Evolutionary conservation across 2,329 filamentous ascomycete species (phyloP).

Genomic region (Madurella fahalii): DNA sequence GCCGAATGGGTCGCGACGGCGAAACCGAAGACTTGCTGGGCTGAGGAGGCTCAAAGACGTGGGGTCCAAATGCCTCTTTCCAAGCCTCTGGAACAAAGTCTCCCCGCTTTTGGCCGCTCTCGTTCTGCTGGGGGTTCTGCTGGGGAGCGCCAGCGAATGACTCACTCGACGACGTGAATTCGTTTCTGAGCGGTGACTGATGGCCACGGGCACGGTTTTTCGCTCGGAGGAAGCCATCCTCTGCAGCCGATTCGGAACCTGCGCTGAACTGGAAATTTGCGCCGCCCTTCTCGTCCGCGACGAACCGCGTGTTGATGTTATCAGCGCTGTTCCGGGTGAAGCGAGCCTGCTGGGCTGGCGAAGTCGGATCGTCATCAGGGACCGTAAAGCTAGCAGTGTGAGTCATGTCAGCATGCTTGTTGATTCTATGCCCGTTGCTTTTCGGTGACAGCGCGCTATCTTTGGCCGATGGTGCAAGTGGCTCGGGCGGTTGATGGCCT

Average conservation of each 20-base stretch:
- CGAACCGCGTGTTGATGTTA: constrained; percentile 60
- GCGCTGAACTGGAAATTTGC: constrained; percentile 46
- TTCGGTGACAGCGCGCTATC: constrained; percentile 4
- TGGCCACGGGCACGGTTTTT: constrained; percentile 39
- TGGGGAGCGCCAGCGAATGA: constrained; percentile 19
- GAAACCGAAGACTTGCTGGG: constrained; percentile 37
- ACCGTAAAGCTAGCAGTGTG: constrained; percentile 48
- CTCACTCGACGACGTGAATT: constrained; percentile 17
- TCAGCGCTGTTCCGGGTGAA: constrained; percentile 53
- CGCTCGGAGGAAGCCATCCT: constrained; percentile 25
- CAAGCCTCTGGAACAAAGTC: constrained; percentile 52
- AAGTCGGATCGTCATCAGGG: constrained; percentile 36
- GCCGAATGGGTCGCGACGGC: constrained; percentile 43
- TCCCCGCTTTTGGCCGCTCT: constrained; percentile 22
- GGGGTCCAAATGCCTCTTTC: constrained; percentile 50
- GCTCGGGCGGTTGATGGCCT: neutral
- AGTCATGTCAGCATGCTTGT: constrained; percentile 24
- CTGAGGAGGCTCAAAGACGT: constrained; percentile 50
- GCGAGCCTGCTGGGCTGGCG: constrained; percentile 34
- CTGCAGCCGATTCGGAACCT: constrained; percentile 35
- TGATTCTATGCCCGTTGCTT: constrained; percentile 1
- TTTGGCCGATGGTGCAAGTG: neutral
- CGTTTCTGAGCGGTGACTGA: constrained; percentile 36
- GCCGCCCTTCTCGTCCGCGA: constrained; percentile 42
- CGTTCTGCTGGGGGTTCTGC: constrained; percentile 17